Evolutionary conservation across 768 basidiomycete genomes (phyloP).

Genomic region (Favolaschia claudopus): DNA sequence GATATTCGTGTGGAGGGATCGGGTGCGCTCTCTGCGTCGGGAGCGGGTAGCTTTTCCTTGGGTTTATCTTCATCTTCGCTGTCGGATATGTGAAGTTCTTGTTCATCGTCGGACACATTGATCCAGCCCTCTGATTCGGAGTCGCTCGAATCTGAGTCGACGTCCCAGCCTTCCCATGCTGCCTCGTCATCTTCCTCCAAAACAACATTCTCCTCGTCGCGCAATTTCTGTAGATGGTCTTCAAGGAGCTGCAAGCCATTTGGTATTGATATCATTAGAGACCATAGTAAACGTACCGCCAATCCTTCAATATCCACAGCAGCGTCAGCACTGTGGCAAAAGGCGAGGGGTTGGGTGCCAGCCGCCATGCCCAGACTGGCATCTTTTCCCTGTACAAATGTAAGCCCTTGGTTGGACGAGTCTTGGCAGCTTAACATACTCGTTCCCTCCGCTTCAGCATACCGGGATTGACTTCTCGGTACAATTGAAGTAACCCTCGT

Average conservation of each 20-base stretch:
- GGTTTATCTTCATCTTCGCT: conserved; percentile 79
- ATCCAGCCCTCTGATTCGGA: conserved; percentile 80
- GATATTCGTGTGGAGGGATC: conserved; percentile 55
- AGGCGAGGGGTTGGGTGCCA: conserved; percentile 76
- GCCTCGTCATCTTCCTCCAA: conserved; percentile 65
- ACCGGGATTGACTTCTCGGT: conserved; percentile 94
- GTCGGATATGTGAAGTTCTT: conserved; percentile 81
- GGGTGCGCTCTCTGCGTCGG: conserved; percentile 29
- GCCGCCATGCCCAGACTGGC: conserved; percentile 78
- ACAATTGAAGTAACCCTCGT: conserved; percentile 86
- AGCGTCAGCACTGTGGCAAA: conserved; percentile 78
- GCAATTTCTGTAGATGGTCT: conserved; percentile 79
- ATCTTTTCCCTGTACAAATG: conserved; percentile 79
- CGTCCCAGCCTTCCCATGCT: conserved; percentile 91
- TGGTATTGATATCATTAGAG: not conserved
- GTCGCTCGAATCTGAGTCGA: conserved; percentile 72
- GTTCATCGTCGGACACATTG: conserved; percentile 69
- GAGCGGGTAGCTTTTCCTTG: conserved; percentile 45
- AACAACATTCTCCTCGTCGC: conserved; percentile 65
- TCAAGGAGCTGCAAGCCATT: conserved; percentile 72
- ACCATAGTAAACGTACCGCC: conserved; percentile 58
- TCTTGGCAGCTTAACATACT: conserved; percentile 51
- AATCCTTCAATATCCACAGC: conserved; percentile 92
- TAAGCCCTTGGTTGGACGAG: conserved; percentile 7
- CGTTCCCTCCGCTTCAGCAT: conserved; percentile 90